Evolutionary conservation across 192 early-diverging fungal genomes (phyloP).

Genomic region (Backusella macrospora): DNA sequence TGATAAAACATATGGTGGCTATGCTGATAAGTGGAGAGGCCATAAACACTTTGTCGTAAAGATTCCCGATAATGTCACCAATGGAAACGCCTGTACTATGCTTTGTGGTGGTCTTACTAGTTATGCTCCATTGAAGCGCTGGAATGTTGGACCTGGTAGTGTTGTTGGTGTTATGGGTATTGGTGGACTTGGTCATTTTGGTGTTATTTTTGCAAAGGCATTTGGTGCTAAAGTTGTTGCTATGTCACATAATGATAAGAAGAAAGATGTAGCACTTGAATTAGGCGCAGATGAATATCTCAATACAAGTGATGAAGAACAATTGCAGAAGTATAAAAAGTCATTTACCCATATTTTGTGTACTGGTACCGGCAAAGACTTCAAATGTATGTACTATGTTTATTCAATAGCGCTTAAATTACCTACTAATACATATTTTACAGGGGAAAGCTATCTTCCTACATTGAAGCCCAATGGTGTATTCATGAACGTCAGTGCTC

Average conservation of each 20-base stretch:
- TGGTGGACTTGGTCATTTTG: slow-evolving; percentile 70
- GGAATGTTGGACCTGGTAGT: slow-evolving; percentile 43
- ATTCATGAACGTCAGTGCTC: too few relatives aligned
- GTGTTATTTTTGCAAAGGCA: slow-evolving; percentile 51
- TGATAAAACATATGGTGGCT: slow-evolving; percentile 50
- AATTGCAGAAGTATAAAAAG: neutral
- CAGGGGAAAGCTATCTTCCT: too few relatives aligned
- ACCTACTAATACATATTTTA: too few relatives aligned
- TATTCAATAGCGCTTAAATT: too few relatives aligned
- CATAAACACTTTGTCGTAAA: too few relatives aligned
- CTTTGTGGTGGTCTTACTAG: slow-evolving; percentile 72
- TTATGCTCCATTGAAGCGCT: slow-evolving; percentile 50
- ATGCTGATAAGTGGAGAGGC: too few relatives aligned
- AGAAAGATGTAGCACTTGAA: slow-evolving; percentile 55
- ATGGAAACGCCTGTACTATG: slow-evolving; percentile 64
- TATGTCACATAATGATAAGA: slow-evolving; percentile 54
- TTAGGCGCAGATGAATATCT: slow-evolving; percentile 51
- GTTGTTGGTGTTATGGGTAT: slow-evolving; percentile 65
- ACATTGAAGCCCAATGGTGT: too few relatives aligned
- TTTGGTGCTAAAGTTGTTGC: slow-evolving; percentile 54
- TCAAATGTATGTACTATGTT: slow-evolving; percentile 52
- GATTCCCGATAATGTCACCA: slow-evolving; percentile 54
- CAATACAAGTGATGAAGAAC: slow-evolving; percentile 7
- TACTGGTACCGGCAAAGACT: neutral
- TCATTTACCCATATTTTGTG: slow-evolving; percentile 29